Evolutionary conservation across 2,329 filamentous ascomycete genomes (phyloP), one percentile per base, ranked within the genome.

Genomic region (Talaromyces sp.): DNA sequence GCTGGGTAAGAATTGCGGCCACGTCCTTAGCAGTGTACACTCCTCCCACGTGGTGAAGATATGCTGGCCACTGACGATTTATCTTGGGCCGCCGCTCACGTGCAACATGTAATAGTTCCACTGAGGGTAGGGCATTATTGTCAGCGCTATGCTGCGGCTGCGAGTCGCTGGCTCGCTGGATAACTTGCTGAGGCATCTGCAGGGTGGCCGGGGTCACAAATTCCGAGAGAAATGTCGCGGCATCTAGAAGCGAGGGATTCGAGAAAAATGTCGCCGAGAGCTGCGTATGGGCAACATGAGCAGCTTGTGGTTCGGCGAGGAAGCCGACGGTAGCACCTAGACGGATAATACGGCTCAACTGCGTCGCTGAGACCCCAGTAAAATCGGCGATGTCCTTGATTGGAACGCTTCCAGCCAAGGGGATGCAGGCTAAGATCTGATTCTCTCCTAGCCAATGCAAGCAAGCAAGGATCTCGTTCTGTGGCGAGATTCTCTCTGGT

Each of bases 391-490:
- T 64, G 56, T 82, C 80, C 40, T 73, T 70, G 54, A 73, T 65
- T 1, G 71, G 64, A 8, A 79, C 72, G 47, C 66, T 75, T 27
- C 69, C 74, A 5, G 54, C 59, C 1, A 77, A 66, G 0, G 79
- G 80, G n/a, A 82, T 76, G 64, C 71, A 81, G 3, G 77, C 77
- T 0, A 80, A 72, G 4, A 81, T 68, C 57, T 81, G 78, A 62
- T 78, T 78, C 12, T 81, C 75, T 5, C 72, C 75, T 14, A 81
- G 70, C 79, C 78, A 82, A 63, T 73, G 72, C 6, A 80, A 62
- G 55, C 77, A 79, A 3, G 75, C 72, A 12, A 78, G 70, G 2
- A 77, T 51, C 64, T 77, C 70, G 57, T 59, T 68, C 60, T 67
- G 60, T 9, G 59, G 7, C 9, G 5, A 47, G 8, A 2, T 47